phyloP scores from a whole-genome alignment of 495 filamentous ascomycete species.

The Penicillium argentinense region DNA sequence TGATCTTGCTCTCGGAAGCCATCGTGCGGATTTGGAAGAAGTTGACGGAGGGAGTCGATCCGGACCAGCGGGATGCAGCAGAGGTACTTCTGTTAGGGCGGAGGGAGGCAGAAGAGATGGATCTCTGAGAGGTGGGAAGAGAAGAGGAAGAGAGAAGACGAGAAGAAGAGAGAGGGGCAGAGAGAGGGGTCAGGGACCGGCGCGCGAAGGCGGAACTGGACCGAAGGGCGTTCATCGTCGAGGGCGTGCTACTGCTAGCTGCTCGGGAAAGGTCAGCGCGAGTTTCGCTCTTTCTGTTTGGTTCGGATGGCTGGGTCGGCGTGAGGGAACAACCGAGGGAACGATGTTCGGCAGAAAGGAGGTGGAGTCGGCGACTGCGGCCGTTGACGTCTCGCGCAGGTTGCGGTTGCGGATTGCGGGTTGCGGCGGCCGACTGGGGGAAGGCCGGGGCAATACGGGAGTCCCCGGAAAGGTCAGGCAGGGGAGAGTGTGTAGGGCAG shows the following conservation, averaged over 20 bases:
- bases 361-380: slow-evolving; percentile 17
- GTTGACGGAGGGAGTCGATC: slow-evolving; percentile 28
- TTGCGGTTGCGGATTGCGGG: too few species aligned
- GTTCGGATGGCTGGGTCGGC: slow-evolving; percentile 8
- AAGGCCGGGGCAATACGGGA: slow-evolving; percentile 34
- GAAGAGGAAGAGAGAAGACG: slow-evolving; percentile 24
- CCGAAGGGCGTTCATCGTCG: slow-evolving; percentile 40
- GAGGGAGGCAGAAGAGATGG: slow-evolving; percentile 31
- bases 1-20: slow-evolving; percentile 70
- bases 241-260: background rate
- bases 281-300: slow-evolving; percentile 22
- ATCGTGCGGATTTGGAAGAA: slow-evolving; percentile 44
- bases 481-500: too few species aligned
- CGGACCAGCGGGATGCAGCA: slow-evolving; percentile 38
- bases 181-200: slow-evolving; percentile 36
- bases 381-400: too few species aligned
- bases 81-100: slow-evolving; percentile 26
- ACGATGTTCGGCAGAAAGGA: slow-evolving; percentile 35
- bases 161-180: slow-evolving; percentile 37
- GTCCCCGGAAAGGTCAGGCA: slow-evolving; percentile 3
- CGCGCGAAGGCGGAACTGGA: slow-evolving; percentile 46
- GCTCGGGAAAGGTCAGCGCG: slow-evolving; percentile 22
- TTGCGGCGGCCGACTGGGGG: slow-evolving; percentile 14
- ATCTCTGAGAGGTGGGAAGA: slow-evolving; percentile 27
- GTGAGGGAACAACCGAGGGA: slow-evolving; percentile 29